phyloP scores from a whole-genome alignment of 495 filamentous ascomycete genomes.

The Hypoxylon fuscum region DNA sequence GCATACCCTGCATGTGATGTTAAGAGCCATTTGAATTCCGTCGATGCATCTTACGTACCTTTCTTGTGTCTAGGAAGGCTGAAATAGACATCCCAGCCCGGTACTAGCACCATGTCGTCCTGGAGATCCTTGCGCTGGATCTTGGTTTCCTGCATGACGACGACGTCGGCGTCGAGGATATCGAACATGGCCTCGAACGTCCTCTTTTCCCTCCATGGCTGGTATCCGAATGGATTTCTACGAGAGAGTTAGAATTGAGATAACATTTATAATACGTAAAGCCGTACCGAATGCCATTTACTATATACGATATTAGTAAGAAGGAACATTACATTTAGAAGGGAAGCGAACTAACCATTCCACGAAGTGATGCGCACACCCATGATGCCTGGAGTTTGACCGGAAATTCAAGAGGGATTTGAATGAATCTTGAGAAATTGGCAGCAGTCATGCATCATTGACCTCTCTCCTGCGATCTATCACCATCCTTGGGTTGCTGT shows the following conservation, averaged over 20 bases:
- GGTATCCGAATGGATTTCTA: constrained; percentile 93
- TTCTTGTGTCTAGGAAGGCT: constrained; percentile 93
- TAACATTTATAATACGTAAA: background rate
- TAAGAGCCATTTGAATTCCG: background rate
- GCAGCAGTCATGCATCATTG: constrained; percentile 13
- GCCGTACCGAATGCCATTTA: constrained; percentile 89
- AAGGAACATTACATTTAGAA: background rate
- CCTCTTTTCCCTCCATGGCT: constrained; percentile 89
- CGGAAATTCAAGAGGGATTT: background rate
- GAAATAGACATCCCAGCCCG: constrained; percentile 97
- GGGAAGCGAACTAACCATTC: constrained; percentile 40
- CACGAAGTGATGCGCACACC: constrained; percentile 47
- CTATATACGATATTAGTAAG: constrained; percentile 55
- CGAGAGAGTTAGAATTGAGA: constrained; percentile 20
- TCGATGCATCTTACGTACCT: too few species aligned
- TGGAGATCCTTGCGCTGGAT: constrained; percentile 93
- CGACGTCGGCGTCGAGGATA: constrained; percentile 89
- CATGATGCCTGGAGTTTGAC: constrained; percentile 27
- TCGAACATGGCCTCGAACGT: constrained; percentile 98
- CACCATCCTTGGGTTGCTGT: constrained; percentile 7
- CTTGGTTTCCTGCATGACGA: constrained; percentile 95
- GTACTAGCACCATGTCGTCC: constrained; percentile 95
- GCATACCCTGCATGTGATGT: constrained; percentile 77
- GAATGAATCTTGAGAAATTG: background rate
- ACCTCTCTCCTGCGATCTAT: background rate